These are phyloP conservation scores for Penicillium bialowiezense DNA, from an alignment of 495 filamentous ascomycete species.

Conservation along the genomic window DNA sequence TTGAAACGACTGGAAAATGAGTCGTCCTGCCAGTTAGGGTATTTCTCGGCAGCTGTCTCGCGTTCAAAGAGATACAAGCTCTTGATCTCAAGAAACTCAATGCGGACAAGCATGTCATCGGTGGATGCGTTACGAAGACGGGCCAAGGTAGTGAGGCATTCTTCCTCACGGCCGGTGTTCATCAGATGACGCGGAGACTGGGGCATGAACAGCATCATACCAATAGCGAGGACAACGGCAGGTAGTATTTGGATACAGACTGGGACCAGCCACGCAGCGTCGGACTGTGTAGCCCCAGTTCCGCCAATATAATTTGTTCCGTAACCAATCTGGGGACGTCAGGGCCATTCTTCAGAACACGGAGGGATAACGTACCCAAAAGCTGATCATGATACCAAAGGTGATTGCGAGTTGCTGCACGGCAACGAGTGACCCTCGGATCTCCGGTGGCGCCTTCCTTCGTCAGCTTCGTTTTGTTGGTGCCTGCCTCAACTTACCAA, in stretches of 20 bases:
- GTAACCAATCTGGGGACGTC: constrained; percentile 43
- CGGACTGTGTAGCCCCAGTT: constrained; percentile 37
- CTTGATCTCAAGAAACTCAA: constrained; percentile 80
- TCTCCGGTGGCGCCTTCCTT: constrained; percentile 57
- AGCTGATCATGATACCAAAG: constrained; percentile 63
- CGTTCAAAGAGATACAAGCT: constrained; percentile 73
- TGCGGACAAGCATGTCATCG: constrained; percentile 64
- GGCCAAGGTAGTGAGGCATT: constrained; percentile 62
- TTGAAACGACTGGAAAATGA: constrained; percentile 30
- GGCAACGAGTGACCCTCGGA: constrained; percentile 67
- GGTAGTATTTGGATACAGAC: constrained; percentile 45
- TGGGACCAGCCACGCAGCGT: constrained; percentile 45
- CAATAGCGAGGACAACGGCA: constrained; percentile 36
- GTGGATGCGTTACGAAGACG: constrained; percentile 55
- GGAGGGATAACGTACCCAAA: constrained; percentile 49
- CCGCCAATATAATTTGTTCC: constrained; percentile 47
- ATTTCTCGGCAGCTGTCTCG: constrained; percentile 55
- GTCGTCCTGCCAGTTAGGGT: constrained; percentile 30
- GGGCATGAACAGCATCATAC: constrained; percentile 66
- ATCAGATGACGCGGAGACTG: constrained; percentile 78
- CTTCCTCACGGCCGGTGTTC: constrained; percentile 62
- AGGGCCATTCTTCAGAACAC: neutral
- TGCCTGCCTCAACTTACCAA: constrained; percentile 39
- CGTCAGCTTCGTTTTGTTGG: constrained; percentile 53
- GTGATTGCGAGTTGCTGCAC: constrained; percentile 69